phyloP scores from a whole-genome alignment of 2,329 filamentous ascomycete species.

The Scopulariopsis brevicaulis region DNA sequence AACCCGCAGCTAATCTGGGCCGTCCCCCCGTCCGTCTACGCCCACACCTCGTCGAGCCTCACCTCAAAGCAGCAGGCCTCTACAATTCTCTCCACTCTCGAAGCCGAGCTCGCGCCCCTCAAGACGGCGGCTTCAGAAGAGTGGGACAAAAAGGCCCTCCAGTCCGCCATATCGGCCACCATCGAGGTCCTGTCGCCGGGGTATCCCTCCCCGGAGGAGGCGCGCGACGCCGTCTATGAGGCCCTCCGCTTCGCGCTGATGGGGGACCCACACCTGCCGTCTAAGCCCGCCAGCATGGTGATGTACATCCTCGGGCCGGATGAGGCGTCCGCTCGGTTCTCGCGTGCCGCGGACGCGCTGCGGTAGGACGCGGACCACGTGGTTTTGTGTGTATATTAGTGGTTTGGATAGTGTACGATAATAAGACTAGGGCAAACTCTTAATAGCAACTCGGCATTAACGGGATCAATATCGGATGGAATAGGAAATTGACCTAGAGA shows the following conservation, averaged over 20 bases:
- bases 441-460: background rate
- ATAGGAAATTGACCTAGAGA: background rate
- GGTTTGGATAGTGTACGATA: background rate
- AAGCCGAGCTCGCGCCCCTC: background rate
- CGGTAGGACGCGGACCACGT: background rate
- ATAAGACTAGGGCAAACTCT: background rate
- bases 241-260: conserved; percentile 7
- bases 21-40: conserved; percentile 17
- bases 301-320: conserved; percentile 21
- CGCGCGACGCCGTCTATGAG: conserved; percentile 20
- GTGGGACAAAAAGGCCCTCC: conserved; percentile 9
- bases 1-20: conserved; percentile 27
- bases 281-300: conserved; percentile 11
- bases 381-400: background rate
- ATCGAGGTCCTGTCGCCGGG: background rate
- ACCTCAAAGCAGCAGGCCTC: background rate
- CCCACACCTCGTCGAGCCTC: background rate
- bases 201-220: conserved; percentile 15
- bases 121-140: background rate
- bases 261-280: conserved; percentile 5
- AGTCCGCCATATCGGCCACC: conserved; percentile 12
- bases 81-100: background rate
- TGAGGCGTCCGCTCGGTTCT: conserved; percentile 13
- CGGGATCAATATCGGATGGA: background rate
- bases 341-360: conserved; percentile 3